phyloP scores from a whole-genome alignment of 805 yeast species.

The Ogataea nonfermentans region DNA sequence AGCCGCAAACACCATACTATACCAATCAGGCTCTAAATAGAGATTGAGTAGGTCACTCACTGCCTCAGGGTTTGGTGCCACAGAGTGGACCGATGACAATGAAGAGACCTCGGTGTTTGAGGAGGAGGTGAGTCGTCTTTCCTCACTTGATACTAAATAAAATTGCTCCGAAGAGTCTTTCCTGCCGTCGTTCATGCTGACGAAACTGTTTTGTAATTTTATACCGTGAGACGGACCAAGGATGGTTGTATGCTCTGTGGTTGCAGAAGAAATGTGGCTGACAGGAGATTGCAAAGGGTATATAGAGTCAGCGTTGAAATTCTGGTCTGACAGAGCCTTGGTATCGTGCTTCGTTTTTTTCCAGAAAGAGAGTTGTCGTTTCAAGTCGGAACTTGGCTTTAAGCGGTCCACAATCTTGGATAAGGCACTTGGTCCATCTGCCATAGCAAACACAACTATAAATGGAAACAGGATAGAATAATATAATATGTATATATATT shows the following conservation, averaged over 20 bases:
- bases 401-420: neutral
- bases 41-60: conserved; percentile 6
- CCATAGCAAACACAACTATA: neutral
- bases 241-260: neutral
- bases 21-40: conserved; percentile 1
- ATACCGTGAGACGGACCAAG: neutral
- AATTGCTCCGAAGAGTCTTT: conserved; percentile 1
- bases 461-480: conserved; percentile 4
- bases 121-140: neutral
- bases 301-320: neutral
- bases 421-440: conserved; percentile 1
- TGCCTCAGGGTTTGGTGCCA: conserved; percentile 1
- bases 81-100: conserved; percentile 2
- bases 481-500: neutral
- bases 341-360: neutral
- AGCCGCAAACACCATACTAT: neutral
- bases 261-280: neutral
- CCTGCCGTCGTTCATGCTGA: conserved; percentile 2
- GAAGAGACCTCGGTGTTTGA: conserved; percentile 2
- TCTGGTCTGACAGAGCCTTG: neutral
- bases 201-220: neutral
- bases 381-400: neutral
- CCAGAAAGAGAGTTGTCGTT: conserved; percentile 1
- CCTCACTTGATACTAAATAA: neutral
- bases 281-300: neutral